Percentiles rank a stretch among this genome's conserved stretches.
These are phyloP conservation scores for Diaporthe vexans DNA, from an alignment of 2,329 filamentous ascomycete species.

Conservation along the genomic window DNA sequence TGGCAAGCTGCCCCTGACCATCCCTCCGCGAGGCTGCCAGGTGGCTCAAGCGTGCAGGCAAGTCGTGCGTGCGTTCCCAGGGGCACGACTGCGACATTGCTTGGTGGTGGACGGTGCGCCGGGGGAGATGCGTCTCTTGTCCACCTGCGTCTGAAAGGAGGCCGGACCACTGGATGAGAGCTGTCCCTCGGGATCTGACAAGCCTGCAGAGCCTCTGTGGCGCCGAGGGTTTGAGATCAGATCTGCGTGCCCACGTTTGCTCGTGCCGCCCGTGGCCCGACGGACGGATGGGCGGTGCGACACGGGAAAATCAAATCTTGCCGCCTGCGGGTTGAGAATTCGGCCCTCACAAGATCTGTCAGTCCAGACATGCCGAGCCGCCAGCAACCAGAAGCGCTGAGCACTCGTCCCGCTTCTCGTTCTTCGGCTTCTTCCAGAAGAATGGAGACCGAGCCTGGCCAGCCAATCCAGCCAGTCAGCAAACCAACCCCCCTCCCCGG, in stretches of 20 bases:
- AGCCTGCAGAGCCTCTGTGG: conserved; percentile 24
- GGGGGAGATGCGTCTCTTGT: neutral
- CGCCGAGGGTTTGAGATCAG: conserved; percentile 39
- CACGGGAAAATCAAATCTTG: conserved; percentile 18
- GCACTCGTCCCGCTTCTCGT: conserved; percentile 3
- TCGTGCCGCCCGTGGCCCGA: conserved; percentile 7
- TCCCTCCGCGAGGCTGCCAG: conserved; percentile 8
- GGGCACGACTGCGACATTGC: neutral
- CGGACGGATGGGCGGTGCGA: conserved; percentile 17
- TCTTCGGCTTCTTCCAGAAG: conserved; percentile 33
- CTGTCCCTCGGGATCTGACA: conserved; percentile 18
- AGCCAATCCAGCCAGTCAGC: conserved; percentile 1
- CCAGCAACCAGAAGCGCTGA: conserved; percentile 26
- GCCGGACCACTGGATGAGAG: conserved; percentile 35
- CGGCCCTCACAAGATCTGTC: conserved; percentile 8
- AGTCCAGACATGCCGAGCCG: conserved; percentile 17
- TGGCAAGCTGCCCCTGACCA: neutral
- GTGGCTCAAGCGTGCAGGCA: conserved; percentile 20
- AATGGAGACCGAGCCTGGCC: neutral
- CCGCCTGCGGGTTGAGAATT: conserved; percentile 13
- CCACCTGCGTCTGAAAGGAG: neutral
- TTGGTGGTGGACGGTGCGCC: neutral
- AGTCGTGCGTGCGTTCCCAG: conserved; percentile 22
- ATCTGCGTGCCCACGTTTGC: conserved; percentile 33
- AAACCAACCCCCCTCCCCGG: neutral